Evolutionary conservation across 192 early-diverging fungal species (phyloP).

Genomic region (Backusella australiensis): DNA sequence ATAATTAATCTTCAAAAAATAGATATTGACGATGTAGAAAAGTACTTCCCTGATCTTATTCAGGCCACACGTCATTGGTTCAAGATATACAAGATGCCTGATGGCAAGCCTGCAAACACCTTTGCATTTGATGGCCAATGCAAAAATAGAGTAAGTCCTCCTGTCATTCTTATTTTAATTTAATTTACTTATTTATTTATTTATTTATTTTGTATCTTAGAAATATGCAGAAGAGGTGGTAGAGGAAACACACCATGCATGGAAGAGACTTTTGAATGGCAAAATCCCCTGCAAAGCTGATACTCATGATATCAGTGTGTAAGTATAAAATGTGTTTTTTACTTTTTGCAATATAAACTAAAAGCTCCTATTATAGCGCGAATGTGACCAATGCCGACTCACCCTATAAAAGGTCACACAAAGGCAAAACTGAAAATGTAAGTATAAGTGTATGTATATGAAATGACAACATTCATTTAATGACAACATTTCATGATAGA

Average conservation of each 20-base stretch:
- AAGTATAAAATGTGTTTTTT: not conserved
- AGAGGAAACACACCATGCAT: constrained; percentile 92
- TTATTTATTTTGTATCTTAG: constrained; percentile 21
- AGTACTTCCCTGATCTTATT: constrained; percentile 92
- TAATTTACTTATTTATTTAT: not conserved
- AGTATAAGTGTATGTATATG: not conserved
- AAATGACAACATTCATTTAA: not conserved
- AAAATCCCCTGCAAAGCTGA: constrained; percentile 11
- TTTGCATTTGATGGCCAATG: constrained; percentile 94
- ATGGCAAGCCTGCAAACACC: constrained; percentile 99
- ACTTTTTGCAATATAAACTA: not conserved
- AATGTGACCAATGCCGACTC: constrained; percentile 22
- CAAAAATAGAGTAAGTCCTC: constrained; percentile 57
- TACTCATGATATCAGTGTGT: constrained; percentile 22
- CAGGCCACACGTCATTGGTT: constrained; percentile 99
- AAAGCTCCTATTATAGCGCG: constrained; percentile 9
- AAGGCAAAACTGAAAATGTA: constrained; percentile 4
- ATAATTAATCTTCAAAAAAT: constrained; percentile 56
- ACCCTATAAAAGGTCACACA: constrained; percentile 19
- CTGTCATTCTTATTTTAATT: not conserved
- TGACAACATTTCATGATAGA: not conserved
- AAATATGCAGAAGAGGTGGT: constrained; percentile 86
- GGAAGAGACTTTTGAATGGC: constrained; percentile 75
- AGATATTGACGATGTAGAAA: constrained; percentile 98
- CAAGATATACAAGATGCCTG: constrained; percentile 99